Conservation (phyloP, 495 filamentous ascomycete species). For the Xylaria longipes region DNA sequence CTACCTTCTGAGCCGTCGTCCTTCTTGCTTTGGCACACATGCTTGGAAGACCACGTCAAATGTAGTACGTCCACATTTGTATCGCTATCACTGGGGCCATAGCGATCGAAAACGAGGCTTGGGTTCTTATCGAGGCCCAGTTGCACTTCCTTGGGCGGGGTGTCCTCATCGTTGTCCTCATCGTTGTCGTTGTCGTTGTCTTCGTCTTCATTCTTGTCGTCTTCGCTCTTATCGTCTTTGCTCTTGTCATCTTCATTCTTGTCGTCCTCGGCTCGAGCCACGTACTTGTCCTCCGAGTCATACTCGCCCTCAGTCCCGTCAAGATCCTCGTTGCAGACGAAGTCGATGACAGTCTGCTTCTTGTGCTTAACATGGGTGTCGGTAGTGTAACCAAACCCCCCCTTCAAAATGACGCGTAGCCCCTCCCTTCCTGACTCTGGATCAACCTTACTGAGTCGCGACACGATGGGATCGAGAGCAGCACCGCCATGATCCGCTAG, state of each 20-base stretch:
- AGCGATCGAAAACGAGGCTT: constrained; percentile 76
- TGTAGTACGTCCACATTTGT: constrained; percentile 60
- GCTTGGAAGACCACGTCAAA: constrained; percentile 84
- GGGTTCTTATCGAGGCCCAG: constrained; percentile 51
- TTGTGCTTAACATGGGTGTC: constrained; percentile 50
- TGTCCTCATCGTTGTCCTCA: constrained; percentile 39
- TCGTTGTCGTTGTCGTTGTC: constrained; percentile 42
- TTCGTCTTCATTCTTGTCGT: constrained; percentile 24
- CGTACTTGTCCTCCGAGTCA: constrained; percentile 53
- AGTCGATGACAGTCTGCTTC: constrained; percentile 80
- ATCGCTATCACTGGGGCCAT: constrained; percentile 58
- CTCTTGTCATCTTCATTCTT: constrained; percentile 30
- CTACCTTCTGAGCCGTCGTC: constrained; percentile 48
- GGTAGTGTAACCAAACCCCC: constrained; percentile 65
- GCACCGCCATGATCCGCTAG: constrained; percentile 58
- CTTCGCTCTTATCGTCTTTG: constrained; percentile 33
- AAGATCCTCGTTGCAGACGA: constrained; percentile 73
- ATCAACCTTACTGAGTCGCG: constrained; percentile 64
- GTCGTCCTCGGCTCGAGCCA: constrained; percentile 19
- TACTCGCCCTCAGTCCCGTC: constrained; percentile 73
- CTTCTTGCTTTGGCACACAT: constrained; percentile 72
- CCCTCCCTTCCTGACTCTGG: constrained; percentile 71
- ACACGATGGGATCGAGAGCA: constrained; percentile 65
- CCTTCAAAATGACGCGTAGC: constrained; percentile 70
- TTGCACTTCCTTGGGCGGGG: constrained; percentile 53